Evolutionary conservation across 108 stramenopile genomes (phyloP), one percentile per base, ranked within the genome.

Genomic region (Asterionellopsis glacialis): DNA sequence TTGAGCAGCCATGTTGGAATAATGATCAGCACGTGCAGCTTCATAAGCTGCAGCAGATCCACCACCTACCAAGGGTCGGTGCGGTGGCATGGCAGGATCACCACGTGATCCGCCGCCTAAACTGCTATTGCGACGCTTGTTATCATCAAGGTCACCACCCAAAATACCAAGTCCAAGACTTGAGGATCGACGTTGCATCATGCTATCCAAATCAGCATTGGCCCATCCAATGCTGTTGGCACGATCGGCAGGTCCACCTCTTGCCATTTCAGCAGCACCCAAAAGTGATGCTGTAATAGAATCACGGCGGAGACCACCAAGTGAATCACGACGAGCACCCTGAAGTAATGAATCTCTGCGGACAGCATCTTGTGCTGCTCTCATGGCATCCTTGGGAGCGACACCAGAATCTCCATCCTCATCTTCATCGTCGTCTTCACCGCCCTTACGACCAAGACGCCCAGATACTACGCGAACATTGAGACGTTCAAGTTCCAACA

Each of bases 391-490:
- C 24, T 53, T 53, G 33, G 33, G 33, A 33, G 33, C 33, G 7
- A 2, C 33, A 33, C 33, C 33, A 6, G 21, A 15, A 24, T 53
- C 22, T 15, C 22, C 22, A 5, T 53, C 52, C 1, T 53, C 74
- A 45, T 75, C 66, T 40, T 69, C 79, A 28, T 77, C 84, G 9
- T 81, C 90, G 11, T 85, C 86, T 18, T 77, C 91, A 23, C 81
- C 84, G 12, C 80, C 83, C 50, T 88, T 81, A 24, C 88, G 69
- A 1, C 88, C 88, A 41, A 86, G 45, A 14, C 88, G 65, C 14
- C 92, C 92, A 39, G 79, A 83, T 3, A 94, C 92, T 10, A 90
- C 81, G n/a, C 92, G 77, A 15, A 94, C 92, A 21, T 82, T 83
- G 26, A 94, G 74, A 28, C 92, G 70, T 61, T 94, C 92, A 9